A percentile compares a stretch with the other conserved stretches of the same genome.
These are phyloP conservation scores for Phyllosticta ampelicida DNA, from an alignment of 2,329 filamentous ascomycete species.

Conservation along the genomic window DNA sequence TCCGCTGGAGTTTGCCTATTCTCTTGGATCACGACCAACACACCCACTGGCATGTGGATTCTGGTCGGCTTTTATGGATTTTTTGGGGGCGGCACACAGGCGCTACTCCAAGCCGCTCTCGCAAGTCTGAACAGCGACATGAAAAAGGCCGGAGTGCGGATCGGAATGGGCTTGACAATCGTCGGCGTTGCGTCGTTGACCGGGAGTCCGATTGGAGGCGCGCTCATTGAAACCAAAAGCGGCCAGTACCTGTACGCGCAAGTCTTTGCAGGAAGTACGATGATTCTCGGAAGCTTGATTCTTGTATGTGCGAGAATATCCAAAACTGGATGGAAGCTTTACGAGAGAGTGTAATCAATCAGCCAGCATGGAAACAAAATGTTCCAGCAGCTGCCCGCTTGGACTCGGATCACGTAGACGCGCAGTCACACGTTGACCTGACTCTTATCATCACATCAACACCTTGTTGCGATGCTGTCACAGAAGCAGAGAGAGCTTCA, in stretches of 20 bases:
- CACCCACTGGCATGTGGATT: constrained; percentile 28
- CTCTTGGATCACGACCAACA: constrained; percentile 32
- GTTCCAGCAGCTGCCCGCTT: no score
- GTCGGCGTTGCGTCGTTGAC: constrained; percentile 19
- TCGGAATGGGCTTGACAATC: constrained; percentile 32
- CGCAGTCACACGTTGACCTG: no score
- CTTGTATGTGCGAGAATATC: constrained; percentile 2
- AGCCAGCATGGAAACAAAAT: neutral
- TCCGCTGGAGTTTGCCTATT: constrained; percentile 34
- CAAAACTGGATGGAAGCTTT: neutral
- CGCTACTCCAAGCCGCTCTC: constrained; percentile 34
- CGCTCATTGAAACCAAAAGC: constrained; percentile 24
- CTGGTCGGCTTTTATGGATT: constrained; percentile 39
- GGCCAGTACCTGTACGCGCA: constrained; percentile 34
- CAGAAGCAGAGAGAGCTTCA: no score
- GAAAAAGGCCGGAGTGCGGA: constrained; percentile 31
- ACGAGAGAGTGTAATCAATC: neutral
- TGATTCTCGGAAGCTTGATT: constrained; percentile 30
- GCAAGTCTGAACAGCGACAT: constrained; percentile 33
- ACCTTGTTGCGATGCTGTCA: no score
- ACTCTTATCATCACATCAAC: no score
- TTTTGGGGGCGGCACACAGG: constrained; percentile 36
- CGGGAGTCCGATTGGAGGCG: constrained; percentile 21
- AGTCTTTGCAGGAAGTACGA: constrained; percentile 27
- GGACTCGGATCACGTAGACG: no score